Conservation (phyloP, 768 basidiomycete genomes). For the Pisolithus microcarpus region DNA sequence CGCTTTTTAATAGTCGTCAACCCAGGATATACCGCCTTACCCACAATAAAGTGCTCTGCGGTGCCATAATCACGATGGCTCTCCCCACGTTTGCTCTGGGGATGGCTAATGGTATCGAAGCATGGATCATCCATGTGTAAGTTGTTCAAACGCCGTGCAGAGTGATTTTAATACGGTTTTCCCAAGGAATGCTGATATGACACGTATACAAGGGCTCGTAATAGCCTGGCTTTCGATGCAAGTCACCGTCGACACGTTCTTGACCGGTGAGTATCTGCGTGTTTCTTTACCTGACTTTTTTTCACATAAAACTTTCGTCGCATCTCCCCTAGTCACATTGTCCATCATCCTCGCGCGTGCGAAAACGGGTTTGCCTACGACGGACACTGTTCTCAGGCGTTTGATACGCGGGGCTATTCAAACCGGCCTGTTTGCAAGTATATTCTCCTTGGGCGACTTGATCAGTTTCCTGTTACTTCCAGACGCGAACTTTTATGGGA, state of each 20-base stretch:
- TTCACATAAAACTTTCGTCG: not conserved
- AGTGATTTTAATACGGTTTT: not conserved
- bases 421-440: slow-evolving; percentile 43
- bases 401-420: slow-evolving; percentile 49
- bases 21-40: not conserved
- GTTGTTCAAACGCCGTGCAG: slow-evolving; percentile 7
- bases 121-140: slow-evolving; percentile 36
- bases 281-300: not conserved
- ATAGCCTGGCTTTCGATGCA: slow-evolving; percentile 41
- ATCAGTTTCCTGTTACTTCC: slow-evolving; percentile 25
- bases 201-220: slow-evolving; percentile 32
- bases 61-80: slow-evolving; percentile 28
- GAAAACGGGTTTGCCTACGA: slow-evolving; percentile 41
- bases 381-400: slow-evolving; percentile 44
- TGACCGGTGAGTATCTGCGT: slow-evolving; percentile 30
- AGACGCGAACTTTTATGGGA: slow-evolving; percentile 27
- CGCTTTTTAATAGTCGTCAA: not conserved
- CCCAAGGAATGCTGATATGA: slow-evolving; percentile 35
- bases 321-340: slow-evolving; percentile 8
- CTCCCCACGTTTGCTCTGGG: slow-evolving; percentile 36
- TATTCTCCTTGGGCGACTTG: slow-evolving; percentile 44
- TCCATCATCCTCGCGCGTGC: slow-evolving; percentile 31
- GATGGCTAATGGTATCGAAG: slow-evolving; percentile 36
- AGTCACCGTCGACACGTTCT: slow-evolving; percentile 34
- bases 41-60: slow-evolving; percentile 15